Evolutionary conservation across 164 flowering plant species (phyloP).

Genomic region (grape (Vitis vinifera)): ASM3070453v1 NC_081822.1:10776001-10776500

Average conservation of each 20-base stretch:
- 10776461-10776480: conserved; percentile 32
- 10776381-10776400: conserved; percentile 9
- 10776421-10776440: conserved; percentile 12
- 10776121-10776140: background rate
- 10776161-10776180: background rate
- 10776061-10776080: conserved; percentile 12
- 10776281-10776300: background rate
- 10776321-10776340: conserved; percentile 37
- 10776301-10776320: conserved; percentile 23
- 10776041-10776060: conserved; percentile 6
- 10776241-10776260: conserved; percentile 4
- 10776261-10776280: background rate
- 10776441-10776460: conserved; percentile 25
- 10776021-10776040: background rate
- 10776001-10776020: background rate
- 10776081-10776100: conserved; percentile 1
- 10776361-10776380: conserved; percentile 14
- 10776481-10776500: conserved; percentile 11
- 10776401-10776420: conserved; percentile 13
- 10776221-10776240: background rate
- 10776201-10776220: conserved; percentile 31
- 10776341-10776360: conserved; percentile 55
- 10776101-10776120: background rate
- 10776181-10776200: conserved; percentile 26
- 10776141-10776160: background rate